Evolutionary conservation across 176 grass and related monocot species (phyloP).

Genomic region (Carex cristatella): DNA sequence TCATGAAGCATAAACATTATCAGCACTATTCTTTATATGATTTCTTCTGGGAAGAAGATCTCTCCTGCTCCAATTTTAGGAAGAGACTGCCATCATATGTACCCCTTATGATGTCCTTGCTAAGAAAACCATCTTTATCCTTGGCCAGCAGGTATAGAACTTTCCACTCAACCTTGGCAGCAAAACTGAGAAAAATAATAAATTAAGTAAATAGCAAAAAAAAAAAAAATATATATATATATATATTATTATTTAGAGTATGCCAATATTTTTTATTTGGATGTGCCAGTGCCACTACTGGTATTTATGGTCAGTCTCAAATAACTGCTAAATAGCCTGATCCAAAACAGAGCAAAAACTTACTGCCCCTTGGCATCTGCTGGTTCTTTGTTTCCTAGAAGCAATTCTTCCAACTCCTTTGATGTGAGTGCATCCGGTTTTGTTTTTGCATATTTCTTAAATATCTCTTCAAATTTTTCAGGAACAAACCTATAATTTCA

Average conservation of each 20-base stretch:
- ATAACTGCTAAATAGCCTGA: neutral
- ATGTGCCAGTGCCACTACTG: neutral
- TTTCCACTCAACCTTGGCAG: constrained; percentile 40
- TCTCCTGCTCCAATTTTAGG: constrained; percentile 39
- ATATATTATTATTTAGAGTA: neutral
- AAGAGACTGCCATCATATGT: constrained; percentile 57
- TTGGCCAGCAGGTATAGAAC: constrained; percentile 35
- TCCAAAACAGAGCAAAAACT: neutral
- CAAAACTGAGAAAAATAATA: constrained; percentile 22
- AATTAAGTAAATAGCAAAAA: neutral
- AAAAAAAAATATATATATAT: neutral
- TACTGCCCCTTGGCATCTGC: constrained; percentile 39
- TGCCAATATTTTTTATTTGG: neutral
- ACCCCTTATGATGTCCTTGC: constrained; percentile 40
- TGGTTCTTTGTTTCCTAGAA: constrained; percentile 52
- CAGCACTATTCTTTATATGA: neutral
- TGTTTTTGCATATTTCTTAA: constrained; percentile 52
- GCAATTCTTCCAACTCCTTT: constrained; percentile 41
- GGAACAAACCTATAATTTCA: constrained; percentile 51
- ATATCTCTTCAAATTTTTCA: constrained; percentile 73
- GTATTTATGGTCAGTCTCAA: neutral
- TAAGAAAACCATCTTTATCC: constrained; percentile 54
- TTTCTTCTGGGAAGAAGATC: constrained; percentile 16
- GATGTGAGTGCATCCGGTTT: constrained; percentile 43
- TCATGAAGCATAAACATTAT: neutral